Base-by-base conservation (phyloP, 2,329 filamentous ascomycete species). In the Zasmidium angulare region DNA sequence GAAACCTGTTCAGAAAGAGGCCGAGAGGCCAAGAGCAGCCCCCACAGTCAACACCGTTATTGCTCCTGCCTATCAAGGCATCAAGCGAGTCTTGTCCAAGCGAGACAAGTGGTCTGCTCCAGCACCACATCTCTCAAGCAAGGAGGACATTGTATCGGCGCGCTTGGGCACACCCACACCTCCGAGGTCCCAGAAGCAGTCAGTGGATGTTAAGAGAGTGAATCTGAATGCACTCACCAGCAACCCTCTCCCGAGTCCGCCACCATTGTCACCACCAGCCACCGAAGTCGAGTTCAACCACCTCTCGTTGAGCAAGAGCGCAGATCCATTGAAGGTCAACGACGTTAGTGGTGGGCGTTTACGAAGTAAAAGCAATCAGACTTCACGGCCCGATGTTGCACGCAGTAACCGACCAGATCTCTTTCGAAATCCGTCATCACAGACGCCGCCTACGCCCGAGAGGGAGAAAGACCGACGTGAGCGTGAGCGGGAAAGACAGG, bases 1-100 rank as follows among this genome's bases (percentile, higher is more conserved):
- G 72, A 71, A 72, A 46, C 60, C 56, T 10, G 64, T 68, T 9
- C 65, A 67, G 46, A 50, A 59, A 26, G 57, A 64, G 40, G 53
- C 62, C 9, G 48, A 50, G 46, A 22, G 20, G 17, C 40, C 40
- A 31, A 29, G 46, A 24, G 14, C 50, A 21, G 50, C 50, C 4
- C 36, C 56, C 19, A 24, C 49, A 3, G 36, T 43, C 36, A 43
- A 43, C 36, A 22, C 23, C 26, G 29, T 46, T 7, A 43, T 26
- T 10, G 50, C 50, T 46, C 40, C 50, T 19, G 29, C 50, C 3
- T 48, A 53, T 49, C 40, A 56, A 48, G 63, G 60, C 11, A 53
- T 65, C 20, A 50, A 51, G 40, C 31, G 58, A 43, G 58, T 50
- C 4, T 23, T 61, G 21, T 61, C 63, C 17, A 62, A 51, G 26